A percentile compares a stretch with the other conserved stretches of the same genome.
phyloP scores from a whole-genome alignment of 1,284 basidiomycete genomes.

The Fomitiporia mediterranea region DNA sequence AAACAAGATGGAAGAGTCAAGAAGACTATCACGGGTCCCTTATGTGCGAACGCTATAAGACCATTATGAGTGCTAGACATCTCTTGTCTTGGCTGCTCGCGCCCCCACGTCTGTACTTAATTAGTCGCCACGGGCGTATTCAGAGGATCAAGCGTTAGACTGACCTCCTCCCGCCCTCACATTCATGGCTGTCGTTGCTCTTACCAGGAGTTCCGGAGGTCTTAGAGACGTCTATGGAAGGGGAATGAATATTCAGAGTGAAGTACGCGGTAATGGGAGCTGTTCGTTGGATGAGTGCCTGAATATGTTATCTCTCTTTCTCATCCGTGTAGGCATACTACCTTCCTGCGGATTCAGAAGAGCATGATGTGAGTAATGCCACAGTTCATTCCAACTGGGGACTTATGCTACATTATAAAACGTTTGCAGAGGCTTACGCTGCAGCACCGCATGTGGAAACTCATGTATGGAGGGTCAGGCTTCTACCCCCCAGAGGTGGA shows the following conservation, averaged over 20 bases:
- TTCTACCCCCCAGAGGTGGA: conserved; percentile 17
- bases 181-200: conserved; percentile 1
- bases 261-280: conserved; percentile 7
- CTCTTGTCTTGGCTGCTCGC: no score
- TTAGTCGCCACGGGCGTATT: no score
- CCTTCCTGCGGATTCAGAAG: conserved; percentile 16
- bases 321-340: conserved; percentile 14
- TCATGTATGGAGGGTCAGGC: conserved; percentile 12
- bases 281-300: neutral
- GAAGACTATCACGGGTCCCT: no score
- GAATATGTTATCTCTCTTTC: no score
- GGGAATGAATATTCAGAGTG: conserved; percentile 17
- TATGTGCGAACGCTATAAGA: no score
- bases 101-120: no score
- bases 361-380: conserved; percentile 8
- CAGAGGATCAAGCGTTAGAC: no score
- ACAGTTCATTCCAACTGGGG: neutral
- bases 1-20: no score
- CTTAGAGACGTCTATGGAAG: conserved; percentile 15
- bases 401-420: neutral
- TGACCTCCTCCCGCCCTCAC: no score
- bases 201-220: conserved; percentile 1
- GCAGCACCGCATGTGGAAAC: conserved; percentile 19
- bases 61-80: no score
- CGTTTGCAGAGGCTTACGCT: conserved; percentile 10